Evolutionary conservation across 2,329 filamentous ascomycete genomes (phyloP).

Genomic region (Talaromyces sp.): DNA sequence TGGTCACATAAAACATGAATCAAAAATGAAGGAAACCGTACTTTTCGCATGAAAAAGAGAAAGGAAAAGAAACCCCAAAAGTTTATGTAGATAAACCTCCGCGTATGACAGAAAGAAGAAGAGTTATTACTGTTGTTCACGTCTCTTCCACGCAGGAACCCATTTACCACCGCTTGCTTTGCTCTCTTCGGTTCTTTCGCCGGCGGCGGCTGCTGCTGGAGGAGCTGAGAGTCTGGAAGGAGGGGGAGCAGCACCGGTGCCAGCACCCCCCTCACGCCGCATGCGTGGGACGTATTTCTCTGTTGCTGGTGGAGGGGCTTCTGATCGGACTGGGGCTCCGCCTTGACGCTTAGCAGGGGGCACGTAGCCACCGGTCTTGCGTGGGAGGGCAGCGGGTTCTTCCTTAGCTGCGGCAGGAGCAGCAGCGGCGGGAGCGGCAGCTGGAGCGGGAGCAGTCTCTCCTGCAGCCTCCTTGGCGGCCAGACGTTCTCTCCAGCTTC

Average conservation of each 20-base stretch:
- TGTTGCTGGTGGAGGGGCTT: conserved; percentile 26
- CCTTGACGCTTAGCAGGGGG: conserved; percentile 43
- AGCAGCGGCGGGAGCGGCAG: conserved; percentile 26
- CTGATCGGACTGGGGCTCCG: conserved; percentile 31
- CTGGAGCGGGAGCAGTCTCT: conserved; percentile 30
- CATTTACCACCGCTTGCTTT: conserved; percentile 32
- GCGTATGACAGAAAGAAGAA: neutral
- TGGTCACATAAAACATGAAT: conserved; percentile 19
- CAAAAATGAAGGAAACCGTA: conserved; percentile 1
- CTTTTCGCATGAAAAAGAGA: conserved; percentile 3
- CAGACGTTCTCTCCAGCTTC: conserved; percentile 61
- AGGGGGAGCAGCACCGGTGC: conserved; percentile 27
- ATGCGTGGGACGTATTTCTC: conserved; percentile 17
- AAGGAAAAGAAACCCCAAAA: neutral
- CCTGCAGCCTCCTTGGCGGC: conserved; percentile 49
- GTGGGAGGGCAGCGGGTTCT: conserved; percentile 32
- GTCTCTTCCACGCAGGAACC: conserved; percentile 42
- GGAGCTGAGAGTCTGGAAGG: conserved; percentile 23
- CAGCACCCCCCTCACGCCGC: conserved; percentile 27
- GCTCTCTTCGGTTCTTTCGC: conserved; percentile 31
- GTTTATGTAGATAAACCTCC: conserved; percentile 8
- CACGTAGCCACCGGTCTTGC: conserved; percentile 39
- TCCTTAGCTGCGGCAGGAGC: conserved; percentile 28
- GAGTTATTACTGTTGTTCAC: conserved; percentile 29
- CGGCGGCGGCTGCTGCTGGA: conserved; percentile 23